Percentiles rank a stretch among this genome's conserved stretches.
These are phyloP conservation scores for Solanum hybrid DNA, from an alignment of 305 asterid genomes.

Conservation along the genomic window DNA sequence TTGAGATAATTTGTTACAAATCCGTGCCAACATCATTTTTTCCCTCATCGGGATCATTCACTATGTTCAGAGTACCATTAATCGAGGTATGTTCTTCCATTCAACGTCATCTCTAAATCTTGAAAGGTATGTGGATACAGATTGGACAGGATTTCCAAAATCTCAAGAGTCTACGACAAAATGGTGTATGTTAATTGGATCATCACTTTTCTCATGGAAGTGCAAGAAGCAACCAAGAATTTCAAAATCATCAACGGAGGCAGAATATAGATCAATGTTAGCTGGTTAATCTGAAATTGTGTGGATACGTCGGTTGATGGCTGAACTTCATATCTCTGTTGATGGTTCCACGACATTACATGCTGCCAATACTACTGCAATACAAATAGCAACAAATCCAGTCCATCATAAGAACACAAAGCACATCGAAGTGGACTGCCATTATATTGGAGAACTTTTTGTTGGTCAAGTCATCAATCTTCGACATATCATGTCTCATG, in stretches of 20 bases:
- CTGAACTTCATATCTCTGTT: neutral
- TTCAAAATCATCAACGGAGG: neutral
- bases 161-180: neutral
- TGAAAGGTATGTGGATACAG: neutral
- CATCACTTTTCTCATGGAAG: neutral
- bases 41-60: neutral
- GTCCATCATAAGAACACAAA: neutral
- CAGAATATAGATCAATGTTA: neutral
- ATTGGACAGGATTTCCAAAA: neutral
- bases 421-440: neutral
- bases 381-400: neutral
- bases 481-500: neutral
- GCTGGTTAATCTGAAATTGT: neutral
- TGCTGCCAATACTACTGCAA: neutral
- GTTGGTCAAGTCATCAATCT: neutral
- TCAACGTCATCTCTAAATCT: neutral
- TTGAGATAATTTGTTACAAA: neutral
- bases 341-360: neutral
- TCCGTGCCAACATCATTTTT: neutral
- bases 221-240: neutral
- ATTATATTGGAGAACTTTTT: too few relatives aligned
- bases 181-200: neutral
- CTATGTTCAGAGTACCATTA: neutral
- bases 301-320: neutral
- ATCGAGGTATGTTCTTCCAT: neutral